Base-by-base conservation (phyloP, 2,329 filamentous ascomycete genomes). In the Fusarium sp. region DNA sequence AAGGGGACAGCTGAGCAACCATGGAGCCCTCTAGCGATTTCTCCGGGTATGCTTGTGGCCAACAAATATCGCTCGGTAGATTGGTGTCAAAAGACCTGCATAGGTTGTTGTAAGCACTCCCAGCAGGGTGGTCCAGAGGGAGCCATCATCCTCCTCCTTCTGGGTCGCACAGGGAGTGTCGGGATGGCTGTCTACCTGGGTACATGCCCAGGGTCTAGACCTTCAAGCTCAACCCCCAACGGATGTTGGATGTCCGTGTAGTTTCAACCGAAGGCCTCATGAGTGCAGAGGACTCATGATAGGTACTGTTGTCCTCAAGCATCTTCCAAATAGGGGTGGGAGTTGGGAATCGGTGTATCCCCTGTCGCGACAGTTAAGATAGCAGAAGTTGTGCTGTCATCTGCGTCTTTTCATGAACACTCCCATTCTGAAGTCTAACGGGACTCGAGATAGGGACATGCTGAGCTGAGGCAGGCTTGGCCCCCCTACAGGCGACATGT, bases 1-100 rank as follows among this genome's bases (percentile, higher is more conserved):
- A 54, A 30, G 32, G 62, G 65, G 45, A 65, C 25, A 27, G n/a
- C 60, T 76, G 64, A 65, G 63, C 60, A 61, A 68, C 65, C 52
- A 32, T 12, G 35, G 54, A 33, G 22, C 22, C 37, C 58, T 43
- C 47, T 43, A 27, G 35, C 17, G 66, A 63, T 68, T 62, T 62
- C 40, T 61, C 57, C 32, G 63, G 27, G 38, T 30, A 64, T 63
- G 12, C 30, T 38, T 56, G 37, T 57, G 40, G 27, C 43, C 25
- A 59, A 14, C 12, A 40, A 58, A 11, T 22, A 27, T 50, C 6
- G 33, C 37, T n/a, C 20, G 22, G 32, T 52, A 27, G 17, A 65
- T 38, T 10, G 56, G 14, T 56, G 56, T 33, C 17, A 22, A 15
- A 15, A 35, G 40, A 32, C n/a, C 35, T 45, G 43, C 22, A 35